A percentile compares a stretch with the other conserved stretches of the same genome.
These are phyloP conservation scores for Capsella bursapastoris DNA, from an alignment of 345 rosid species.

Conservation along the genomic window DNA sequence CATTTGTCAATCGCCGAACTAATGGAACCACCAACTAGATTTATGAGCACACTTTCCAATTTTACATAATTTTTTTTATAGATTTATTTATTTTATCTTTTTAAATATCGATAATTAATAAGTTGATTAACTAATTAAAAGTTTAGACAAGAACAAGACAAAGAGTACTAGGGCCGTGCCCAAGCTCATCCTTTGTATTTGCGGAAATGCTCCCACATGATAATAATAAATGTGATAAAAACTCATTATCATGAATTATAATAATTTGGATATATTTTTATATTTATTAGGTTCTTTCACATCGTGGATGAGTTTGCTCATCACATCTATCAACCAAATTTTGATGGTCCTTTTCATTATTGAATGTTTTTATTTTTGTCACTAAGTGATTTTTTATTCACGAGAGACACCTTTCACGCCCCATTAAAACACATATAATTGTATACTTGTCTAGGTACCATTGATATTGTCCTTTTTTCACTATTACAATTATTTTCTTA, in stretches of 20 bases:
- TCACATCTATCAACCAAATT: conserved; percentile 37
- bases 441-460: conserved; percentile 30
- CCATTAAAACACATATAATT: conserved; percentile 10
- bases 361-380: conserved; percentile 12
- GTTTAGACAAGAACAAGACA: conserved; percentile 43
- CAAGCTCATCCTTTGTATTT: conserved; percentile 41
- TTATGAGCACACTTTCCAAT: conserved; percentile 13
- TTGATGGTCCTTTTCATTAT: conserved; percentile 35
- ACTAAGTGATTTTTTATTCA: conserved; percentile 22
- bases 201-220: conserved; percentile 40
- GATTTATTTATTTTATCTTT: background rate
- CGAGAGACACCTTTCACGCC: conserved; percentile 28
- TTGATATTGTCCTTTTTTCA: conserved; percentile 23
- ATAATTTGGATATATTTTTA: conserved; percentile 8
- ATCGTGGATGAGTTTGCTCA: conserved; percentile 42
- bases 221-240: conserved; percentile 29
- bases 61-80: background rate
- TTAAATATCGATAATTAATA: background rate
- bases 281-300: conserved; percentile 36
- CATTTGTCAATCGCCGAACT: conserved; percentile 8
- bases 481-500: conserved; percentile 3
- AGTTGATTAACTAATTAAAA: conserved; percentile 32
- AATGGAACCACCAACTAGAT: conserved; percentile 28
- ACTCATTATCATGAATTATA: background rate
- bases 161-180: conserved; percentile 32